Evolutionary conservation across 306 rosid species (phyloP), one percentile per base, ranked within the genome.

Genomic region (Mimosa pudica): DNA sequence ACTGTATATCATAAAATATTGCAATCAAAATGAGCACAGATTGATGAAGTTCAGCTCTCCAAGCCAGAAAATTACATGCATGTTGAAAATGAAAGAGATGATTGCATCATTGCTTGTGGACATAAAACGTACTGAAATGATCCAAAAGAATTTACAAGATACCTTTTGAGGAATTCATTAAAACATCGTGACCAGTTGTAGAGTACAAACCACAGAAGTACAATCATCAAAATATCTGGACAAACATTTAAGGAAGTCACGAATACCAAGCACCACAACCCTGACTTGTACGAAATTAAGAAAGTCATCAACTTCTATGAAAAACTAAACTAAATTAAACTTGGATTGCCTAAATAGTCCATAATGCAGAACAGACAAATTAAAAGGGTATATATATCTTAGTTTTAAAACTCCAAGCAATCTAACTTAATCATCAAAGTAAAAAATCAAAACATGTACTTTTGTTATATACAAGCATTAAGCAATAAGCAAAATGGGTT

Each of bases 121-220:
- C 16, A 73, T 7, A 75, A 73, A 20, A n/a, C 63, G 17, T 70
- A 30, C 16, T 45, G n/a, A 82, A 51, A 54, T 52, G 9, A 82
- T 45, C 54, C 47, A 55, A 70, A 70, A 82, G 20, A 78, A 58
- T 58, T 51, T 79, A 8, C 30, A 24, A 24, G 30, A 24, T 81
- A 95, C 98, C 98, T 91, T 86, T 83, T 89, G 85, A 82, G 79
- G 85, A 89, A 79, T 80, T 79, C 90, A 44, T 86, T 52, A 6
- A 71, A 61, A 44, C 83, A 85, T 81, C 92, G 87, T 0, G 74
- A 45, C 74, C 74, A 70, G 18, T 70, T 70, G 55, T 18, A 70
- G 74, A 87, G 49, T 47, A 95, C 80, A 74, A 91, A 95, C 91
- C 98, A 90, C 89, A 91, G 87, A 76, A 95, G 82, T 61, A 95